These are phyloP conservation scores for Rubia occidens DNA, from an alignment of 305 asterid genomes.

Conservation along the genomic window DNA sequence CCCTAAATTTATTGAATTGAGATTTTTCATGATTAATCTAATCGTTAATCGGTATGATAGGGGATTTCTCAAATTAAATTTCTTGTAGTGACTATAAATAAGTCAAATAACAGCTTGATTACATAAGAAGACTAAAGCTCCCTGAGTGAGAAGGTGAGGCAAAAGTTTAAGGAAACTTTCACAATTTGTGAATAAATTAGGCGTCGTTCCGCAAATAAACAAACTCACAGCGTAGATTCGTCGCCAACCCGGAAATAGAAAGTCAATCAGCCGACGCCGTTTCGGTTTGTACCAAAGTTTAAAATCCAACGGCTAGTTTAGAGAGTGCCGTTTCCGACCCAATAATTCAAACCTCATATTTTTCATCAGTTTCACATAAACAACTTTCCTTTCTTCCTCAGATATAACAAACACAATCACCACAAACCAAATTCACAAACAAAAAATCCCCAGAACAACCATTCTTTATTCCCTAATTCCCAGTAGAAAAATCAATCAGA, in stretches of 20 bases:
- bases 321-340: slow-evolving; percentile 34
- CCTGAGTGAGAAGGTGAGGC: too few species aligned
- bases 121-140: too few species aligned
- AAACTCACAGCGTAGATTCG: neutral
- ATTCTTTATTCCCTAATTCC: neutral
- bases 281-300: slow-evolving; percentile 27
- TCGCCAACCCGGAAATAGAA: neutral
- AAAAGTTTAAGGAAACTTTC: neutral
- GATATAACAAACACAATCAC: slow-evolving; percentile 12
- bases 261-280: slow-evolving; percentile 29
- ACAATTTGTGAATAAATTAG: neutral
- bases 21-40: too few species aligned
- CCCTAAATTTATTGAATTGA: too few species aligned
- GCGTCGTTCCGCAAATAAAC: neutral
- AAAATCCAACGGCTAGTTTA: slow-evolving; percentile 59
- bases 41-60: too few species aligned
- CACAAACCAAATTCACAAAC: neutral
- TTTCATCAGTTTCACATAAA: neutral
- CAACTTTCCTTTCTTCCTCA: slow-evolving; percentile 1
- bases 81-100: too few species aligned
- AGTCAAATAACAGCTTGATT: too few species aligned
- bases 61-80: too few species aligned
- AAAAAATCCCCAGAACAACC: slow-evolving; percentile 1
- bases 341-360: slow-evolving; percentile 31
- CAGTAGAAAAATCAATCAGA: slow-evolving; percentile 11